Percentiles rank a stretch among this genome's conserved stretches.
Evolutionary conservation across 352 stramenopile genomes (phyloP).

Genomic region (Phytophthora macrochlamydospora): DNA sequence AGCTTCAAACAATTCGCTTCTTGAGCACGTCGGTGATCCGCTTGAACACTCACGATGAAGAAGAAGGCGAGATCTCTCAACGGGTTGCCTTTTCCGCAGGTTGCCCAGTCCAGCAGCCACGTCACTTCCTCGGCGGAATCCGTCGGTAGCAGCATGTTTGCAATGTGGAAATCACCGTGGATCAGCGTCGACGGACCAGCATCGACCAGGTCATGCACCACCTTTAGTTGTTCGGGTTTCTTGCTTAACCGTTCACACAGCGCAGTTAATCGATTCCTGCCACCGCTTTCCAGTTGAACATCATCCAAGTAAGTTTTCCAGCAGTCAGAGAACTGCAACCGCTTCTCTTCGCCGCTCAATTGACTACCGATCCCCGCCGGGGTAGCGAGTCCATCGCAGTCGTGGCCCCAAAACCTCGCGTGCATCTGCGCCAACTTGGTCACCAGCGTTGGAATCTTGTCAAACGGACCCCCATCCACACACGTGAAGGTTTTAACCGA

Average conservation of each 20-base stretch:
- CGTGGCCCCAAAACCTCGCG: conserved; percentile 51
- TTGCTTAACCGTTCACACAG: conserved; percentile 59
- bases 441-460: conserved; percentile 50
- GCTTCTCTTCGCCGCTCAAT: conserved; percentile 63
- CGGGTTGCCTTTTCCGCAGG: conserved; percentile 73
- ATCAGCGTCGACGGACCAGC: conserved; percentile 65
- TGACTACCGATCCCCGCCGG: conserved; percentile 75
- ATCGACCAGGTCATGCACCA: conserved; percentile 59
- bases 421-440: conserved; percentile 71
- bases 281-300: conserved; percentile 35
- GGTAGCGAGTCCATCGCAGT: conserved; percentile 48
- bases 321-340: conserved; percentile 59
- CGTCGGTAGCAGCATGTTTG: conserved; percentile 69
- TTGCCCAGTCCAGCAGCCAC: conserved; percentile 85
- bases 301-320: conserved; percentile 64
- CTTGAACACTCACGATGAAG: conserved; percentile 78
- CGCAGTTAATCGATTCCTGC: conserved; percentile 33
- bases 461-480: conserved; percentile 60
- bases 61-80: conserved; percentile 84
- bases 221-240: conserved; percentile 40
- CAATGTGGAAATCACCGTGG: conserved; percentile 85
- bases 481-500: conserved; percentile 60
- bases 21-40: conserved; percentile 42
- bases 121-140: conserved; percentile 30
- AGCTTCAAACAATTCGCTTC: conserved; percentile 46